A percentile compares a stretch with the other conserved stretches of the same genome.
These are phyloP conservation scores for Hysterangium stoloniferum DNA, from an alignment of 768 basidiomycete genomes.

Conservation along the genomic window DNA sequence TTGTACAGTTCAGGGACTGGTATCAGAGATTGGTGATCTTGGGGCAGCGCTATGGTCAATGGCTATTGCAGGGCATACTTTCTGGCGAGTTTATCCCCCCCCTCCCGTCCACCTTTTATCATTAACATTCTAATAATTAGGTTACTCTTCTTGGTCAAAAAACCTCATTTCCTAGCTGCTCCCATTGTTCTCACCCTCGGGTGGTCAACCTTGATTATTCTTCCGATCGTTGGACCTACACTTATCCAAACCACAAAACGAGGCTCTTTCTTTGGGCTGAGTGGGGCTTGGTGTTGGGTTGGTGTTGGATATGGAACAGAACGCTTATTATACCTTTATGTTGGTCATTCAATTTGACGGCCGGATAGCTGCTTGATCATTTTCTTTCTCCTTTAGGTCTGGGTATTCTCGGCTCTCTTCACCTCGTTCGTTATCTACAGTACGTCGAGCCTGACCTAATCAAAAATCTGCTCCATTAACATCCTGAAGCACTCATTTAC, in stretches of 20 bases:
- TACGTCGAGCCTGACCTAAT: background rate
- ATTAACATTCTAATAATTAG: background rate
- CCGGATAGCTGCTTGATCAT: background rate
- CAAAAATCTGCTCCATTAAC: background rate
- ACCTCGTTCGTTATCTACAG: slow-evolving; percentile 4
- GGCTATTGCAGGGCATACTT: slow-evolving; percentile 9
- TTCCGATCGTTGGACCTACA: slow-evolving; percentile 8
- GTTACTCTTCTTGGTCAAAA: slow-evolving; percentile 7
- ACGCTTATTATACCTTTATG: slow-evolving; percentile 9
- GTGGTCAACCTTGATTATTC: slow-evolving; percentile 4
- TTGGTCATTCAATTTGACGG: background rate
- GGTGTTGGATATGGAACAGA: slow-evolving; percentile 1
- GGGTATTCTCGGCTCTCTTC: slow-evolving; percentile 6
- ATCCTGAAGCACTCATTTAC: slow-evolving; percentile 9
- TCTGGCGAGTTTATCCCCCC: slow-evolving; percentile 1
- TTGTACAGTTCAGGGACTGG: slow-evolving; percentile 5
- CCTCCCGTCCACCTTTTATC: background rate
- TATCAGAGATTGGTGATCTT: slow-evolving; percentile 10
- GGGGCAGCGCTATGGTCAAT: slow-evolving; percentile 10
- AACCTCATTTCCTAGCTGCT: slow-evolving; percentile 6
- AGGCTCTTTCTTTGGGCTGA: slow-evolving; percentile 2
- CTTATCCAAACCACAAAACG: background rate
- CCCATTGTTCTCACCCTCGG: background rate
- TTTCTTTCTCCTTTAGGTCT: background rate
- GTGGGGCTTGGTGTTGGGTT: slow-evolving; percentile 10